phyloP scores from a whole-genome alignment of 2,329 filamentous ascomycete genomes.

The Mollisia scopiformis region DNA sequence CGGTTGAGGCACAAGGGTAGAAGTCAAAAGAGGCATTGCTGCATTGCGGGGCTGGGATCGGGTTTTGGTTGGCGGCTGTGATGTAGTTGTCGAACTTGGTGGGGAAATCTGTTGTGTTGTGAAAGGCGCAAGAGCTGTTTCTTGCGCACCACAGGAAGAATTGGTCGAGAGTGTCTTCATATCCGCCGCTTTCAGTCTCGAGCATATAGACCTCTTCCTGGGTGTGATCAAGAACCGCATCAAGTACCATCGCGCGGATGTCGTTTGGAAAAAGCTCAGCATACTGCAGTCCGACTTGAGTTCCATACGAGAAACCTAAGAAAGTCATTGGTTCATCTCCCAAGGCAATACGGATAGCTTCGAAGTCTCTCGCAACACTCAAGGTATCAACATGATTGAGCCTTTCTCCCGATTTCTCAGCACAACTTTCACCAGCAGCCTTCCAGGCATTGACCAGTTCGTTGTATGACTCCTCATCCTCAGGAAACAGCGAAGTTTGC shows the following conservation, averaged over 20 bases:
- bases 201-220: slow-evolving; percentile 40
- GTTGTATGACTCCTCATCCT: slow-evolving; percentile 41
- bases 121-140: slow-evolving; percentile 35
- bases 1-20: neutral
- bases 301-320: slow-evolving; percentile 49
- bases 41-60: slow-evolving; percentile 42
- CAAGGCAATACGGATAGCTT: slow-evolving; percentile 38
- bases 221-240: slow-evolving; percentile 47
- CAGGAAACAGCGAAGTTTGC: slow-evolving; percentile 41
- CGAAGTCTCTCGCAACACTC: slow-evolving; percentile 32
- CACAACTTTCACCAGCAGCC: slow-evolving; percentile 44
- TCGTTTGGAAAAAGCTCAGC: slow-evolving; percentile 47
- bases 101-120: slow-evolving; percentile 34
- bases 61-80: slow-evolving; percentile 34
- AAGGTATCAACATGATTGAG: slow-evolving; percentile 47
- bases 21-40: slow-evolving; percentile 9
- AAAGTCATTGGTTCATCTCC: slow-evolving; percentile 42
- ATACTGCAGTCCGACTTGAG: slow-evolving; percentile 46
- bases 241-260: slow-evolving; percentile 45
- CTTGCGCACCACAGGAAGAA: slow-evolving; percentile 43
- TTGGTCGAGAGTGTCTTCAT: slow-evolving; percentile 39
- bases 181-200: slow-evolving; percentile 40
- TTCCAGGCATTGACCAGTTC: slow-evolving; percentile 43
- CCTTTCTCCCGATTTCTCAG: slow-evolving; percentile 41
- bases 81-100: slow-evolving; percentile 33